These are phyloP conservation scores for Tephrocybe sp. DNA, from an alignment of 768 basidiomycete genomes.

Conservation along the genomic window DNA sequence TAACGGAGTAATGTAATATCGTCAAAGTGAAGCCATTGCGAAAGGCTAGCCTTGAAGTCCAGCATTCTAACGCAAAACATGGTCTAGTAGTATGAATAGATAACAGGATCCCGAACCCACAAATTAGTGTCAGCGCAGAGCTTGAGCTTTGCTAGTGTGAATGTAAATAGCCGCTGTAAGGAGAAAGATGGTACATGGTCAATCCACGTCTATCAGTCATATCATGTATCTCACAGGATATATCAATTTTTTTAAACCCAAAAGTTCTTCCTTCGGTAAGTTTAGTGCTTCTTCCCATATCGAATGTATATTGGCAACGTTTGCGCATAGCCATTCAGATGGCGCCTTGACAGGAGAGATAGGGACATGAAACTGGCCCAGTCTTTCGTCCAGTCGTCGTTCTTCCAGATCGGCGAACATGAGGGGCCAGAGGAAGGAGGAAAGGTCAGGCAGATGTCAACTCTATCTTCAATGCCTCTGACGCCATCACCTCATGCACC, in stretches of 20 bases:
- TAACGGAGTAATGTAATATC: background rate
- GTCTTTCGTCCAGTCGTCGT: constrained; percentile 3
- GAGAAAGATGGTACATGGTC: background rate
- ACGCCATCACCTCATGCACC: constrained; percentile 1
- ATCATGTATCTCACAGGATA: background rate
- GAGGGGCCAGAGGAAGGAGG: background rate
- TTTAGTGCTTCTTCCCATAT: background rate
- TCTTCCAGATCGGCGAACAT: constrained; percentile 3
- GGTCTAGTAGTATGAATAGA: background rate
- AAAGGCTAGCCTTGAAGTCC: background rate
- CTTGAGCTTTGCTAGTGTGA: constrained; percentile 4
- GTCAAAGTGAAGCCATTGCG: constrained; percentile 7
- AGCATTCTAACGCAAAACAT: background rate
- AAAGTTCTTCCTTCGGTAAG: background rate
- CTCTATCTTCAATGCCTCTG: background rate
- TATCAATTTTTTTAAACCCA: background rate
- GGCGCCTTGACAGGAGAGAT: background rate
- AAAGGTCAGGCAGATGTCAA: background rate
- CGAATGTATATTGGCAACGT: constrained; percentile 8
- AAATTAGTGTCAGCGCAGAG: background rate
- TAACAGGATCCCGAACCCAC: background rate
- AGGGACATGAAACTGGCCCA: background rate
- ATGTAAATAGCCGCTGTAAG: constrained; percentile 4
- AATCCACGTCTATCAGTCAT: background rate
- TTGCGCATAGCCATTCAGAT: constrained; percentile 6